Evolutionary conservation across 257 asterid species (phyloP).

Genomic region (Primulina huaijiensis): DNA sequence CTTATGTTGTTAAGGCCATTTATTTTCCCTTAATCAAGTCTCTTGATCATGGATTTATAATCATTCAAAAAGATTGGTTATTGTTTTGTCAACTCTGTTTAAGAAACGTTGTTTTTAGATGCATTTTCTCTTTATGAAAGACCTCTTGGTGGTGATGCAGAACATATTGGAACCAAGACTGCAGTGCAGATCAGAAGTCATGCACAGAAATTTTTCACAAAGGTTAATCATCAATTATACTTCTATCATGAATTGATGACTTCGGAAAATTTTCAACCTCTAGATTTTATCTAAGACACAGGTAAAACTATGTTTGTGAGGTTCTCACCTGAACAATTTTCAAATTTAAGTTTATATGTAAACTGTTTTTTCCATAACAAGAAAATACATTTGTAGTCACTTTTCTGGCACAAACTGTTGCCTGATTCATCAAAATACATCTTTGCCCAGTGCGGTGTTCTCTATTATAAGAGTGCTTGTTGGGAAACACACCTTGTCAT

Average conservation of each 20-base stretch:
- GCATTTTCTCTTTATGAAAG: constrained; percentile 36
- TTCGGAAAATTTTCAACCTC: constrained; percentile 13
- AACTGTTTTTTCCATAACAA: constrained; percentile 8
- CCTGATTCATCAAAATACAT: constrained; percentile 2
- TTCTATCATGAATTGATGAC: constrained; percentile 29
- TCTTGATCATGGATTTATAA: background rate
- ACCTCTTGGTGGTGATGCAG: constrained; percentile 67
- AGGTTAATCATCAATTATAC: constrained; percentile 61
- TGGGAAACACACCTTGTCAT: constrained; percentile 1
- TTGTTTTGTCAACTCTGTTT: constrained; percentile 20
- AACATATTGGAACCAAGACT: constrained; percentile 98
- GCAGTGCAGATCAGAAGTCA: constrained; percentile 99
- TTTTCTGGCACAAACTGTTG: background rate
- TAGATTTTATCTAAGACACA: constrained; percentile 22
- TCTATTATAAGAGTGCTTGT: background rate
- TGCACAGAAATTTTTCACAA: constrained; percentile 96
- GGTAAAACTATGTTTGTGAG: constrained; percentile 15
- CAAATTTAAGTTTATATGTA: constrained; percentile 11
- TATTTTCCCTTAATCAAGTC: constrained; percentile 15
- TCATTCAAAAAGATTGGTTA: background rate
- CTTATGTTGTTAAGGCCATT: constrained; percentile 15
- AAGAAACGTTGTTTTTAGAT: constrained; percentile 28
- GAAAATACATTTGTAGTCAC: background rate
- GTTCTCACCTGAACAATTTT: background rate
- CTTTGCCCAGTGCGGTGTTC: constrained; percentile 1